phyloP scores from a whole-genome alignment of 129 eudicot species.

The Escallonia herrerae region DNA sequence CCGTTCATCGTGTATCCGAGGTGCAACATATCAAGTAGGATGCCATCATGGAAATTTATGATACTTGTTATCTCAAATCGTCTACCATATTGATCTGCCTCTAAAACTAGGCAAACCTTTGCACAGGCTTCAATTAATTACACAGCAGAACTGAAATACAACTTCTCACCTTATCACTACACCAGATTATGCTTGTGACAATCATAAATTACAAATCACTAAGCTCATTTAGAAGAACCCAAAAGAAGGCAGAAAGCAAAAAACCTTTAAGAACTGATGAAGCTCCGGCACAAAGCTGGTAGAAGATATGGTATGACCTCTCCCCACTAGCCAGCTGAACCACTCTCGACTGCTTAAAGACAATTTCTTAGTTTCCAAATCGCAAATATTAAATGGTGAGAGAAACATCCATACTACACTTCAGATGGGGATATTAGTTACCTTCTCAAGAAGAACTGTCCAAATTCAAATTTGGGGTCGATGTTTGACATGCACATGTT shows the following conservation, averaged over 20 bases:
- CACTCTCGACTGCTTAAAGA: constrained; percentile 76
- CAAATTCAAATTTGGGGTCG: constrained; percentile 17
- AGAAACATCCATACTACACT: neutral
- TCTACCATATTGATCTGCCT: too few species aligned
- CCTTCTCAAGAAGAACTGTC: constrained; percentile 92
- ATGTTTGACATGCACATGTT: constrained; percentile 22
- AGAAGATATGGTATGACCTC: constrained; percentile 91
- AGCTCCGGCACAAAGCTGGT: constrained; percentile 94
- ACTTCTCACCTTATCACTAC: too few species aligned
- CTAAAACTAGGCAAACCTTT: too few species aligned
- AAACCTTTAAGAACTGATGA: constrained; percentile 77
- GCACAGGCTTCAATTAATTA: too few species aligned
- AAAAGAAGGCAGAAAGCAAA: neutral
- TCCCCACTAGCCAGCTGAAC: constrained; percentile 78
- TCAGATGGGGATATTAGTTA: constrained; percentile 13
- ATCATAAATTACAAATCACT: too few species aligned
- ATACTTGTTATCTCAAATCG: too few species aligned
- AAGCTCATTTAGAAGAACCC: neutral
- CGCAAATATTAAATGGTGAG: neutral
- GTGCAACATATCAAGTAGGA: too few species aligned
- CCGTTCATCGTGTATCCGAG: too few species aligned
- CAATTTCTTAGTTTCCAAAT: neutral
- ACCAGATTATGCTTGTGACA: too few species aligned
- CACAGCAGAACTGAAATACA: too few species aligned
- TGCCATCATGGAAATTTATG: too few species aligned